Conservation (phyloP, 768 basidiomycete genomes). For the Cubamyces lactineus region DNA sequence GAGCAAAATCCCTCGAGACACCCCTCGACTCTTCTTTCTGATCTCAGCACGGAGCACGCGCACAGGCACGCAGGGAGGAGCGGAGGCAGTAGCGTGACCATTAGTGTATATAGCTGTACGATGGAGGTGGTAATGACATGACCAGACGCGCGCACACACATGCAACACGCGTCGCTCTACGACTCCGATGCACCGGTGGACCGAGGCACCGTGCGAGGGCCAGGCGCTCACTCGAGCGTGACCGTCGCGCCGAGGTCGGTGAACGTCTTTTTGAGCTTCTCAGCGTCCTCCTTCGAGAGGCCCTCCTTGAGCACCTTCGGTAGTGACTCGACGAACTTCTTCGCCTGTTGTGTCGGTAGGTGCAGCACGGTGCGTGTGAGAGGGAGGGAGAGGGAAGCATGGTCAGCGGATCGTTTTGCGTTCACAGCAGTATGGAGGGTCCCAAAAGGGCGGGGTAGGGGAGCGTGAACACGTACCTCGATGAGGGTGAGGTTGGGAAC, state of each 20-base stretch:
- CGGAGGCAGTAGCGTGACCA: slow-evolving; percentile 22
- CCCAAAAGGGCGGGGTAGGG: neutral
- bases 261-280: slow-evolving; percentile 92
- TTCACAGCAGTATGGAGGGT: neutral
- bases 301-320: slow-evolving; percentile 95
- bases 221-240: slow-evolving; percentile 65
- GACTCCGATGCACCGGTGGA: no score
- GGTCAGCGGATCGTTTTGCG: no score
- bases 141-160: neutral
- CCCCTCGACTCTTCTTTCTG: no score
- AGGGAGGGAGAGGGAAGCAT: neutral
- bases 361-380: neutral
- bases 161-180: no score
- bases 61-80: neutral
- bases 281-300: slow-evolving; percentile 94
- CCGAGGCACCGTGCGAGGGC: no score
- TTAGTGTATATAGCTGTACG: slow-evolving; percentile 15
- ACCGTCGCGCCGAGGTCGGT: slow-evolving; percentile 88
- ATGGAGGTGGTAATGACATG: slow-evolving; percentile 5
- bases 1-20: neutral
- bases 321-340: slow-evolving; percentile 97
- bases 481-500: slow-evolving; percentile 96
- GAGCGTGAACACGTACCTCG: slow-evolving; percentile 64
- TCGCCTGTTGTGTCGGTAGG: slow-evolving; percentile 62
- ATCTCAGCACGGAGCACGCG: no score